phyloP scores from a whole-genome alignment of 2,329 filamentous ascomycete genomes.

The Clonostachys chloroleuca region DNA sequence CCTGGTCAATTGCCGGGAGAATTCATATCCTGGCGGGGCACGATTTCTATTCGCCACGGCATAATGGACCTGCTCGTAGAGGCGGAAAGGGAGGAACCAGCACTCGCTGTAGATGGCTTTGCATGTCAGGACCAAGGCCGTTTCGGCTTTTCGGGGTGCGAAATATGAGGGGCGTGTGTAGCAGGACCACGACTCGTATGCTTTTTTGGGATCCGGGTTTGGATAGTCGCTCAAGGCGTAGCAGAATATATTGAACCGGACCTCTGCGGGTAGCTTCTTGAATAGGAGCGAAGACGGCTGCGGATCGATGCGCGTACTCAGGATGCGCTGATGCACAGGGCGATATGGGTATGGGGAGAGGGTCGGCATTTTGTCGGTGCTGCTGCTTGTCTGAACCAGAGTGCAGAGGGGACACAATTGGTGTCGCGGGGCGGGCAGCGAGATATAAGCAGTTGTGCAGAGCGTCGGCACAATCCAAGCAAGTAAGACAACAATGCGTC shows the following conservation, averaged over 20 bases:
- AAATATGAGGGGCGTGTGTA: constrained; percentile 34
- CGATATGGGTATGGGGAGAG: too few relatives aligned
- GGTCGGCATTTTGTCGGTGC: too few relatives aligned
- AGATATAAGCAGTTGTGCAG: too few relatives aligned
- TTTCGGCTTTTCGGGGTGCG: constrained; percentile 26
- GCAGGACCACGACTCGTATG: constrained; percentile 22
- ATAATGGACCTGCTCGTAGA: constrained; percentile 32
- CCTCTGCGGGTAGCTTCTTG: constrained; percentile 35
- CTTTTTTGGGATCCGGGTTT: constrained; percentile 14
- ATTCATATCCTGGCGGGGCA: constrained; percentile 16
- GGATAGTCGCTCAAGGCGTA: constrained; percentile 29
- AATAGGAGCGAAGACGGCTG: constrained; percentile 20
- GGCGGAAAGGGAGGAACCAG: constrained; percentile 34
- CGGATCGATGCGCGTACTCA: not conserved
- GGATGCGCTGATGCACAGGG: not conserved
- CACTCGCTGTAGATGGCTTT: constrained; percentile 32
- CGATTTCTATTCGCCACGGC: constrained; percentile 17
- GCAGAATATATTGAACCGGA: constrained; percentile 42
- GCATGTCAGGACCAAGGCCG: constrained; percentile 33
- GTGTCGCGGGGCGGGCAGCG: too few relatives aligned
- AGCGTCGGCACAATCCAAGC: too few relatives aligned
- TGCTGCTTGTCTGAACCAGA: too few relatives aligned
- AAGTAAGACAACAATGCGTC: too few relatives aligned
- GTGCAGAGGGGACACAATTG: too few relatives aligned
- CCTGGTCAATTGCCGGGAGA: not conserved